Evolutionary conservation across 352 stramenopile species (phyloP), one percentile per base, ranked within the genome.

Genomic region (Peronosclerospora sorghi): DNA sequence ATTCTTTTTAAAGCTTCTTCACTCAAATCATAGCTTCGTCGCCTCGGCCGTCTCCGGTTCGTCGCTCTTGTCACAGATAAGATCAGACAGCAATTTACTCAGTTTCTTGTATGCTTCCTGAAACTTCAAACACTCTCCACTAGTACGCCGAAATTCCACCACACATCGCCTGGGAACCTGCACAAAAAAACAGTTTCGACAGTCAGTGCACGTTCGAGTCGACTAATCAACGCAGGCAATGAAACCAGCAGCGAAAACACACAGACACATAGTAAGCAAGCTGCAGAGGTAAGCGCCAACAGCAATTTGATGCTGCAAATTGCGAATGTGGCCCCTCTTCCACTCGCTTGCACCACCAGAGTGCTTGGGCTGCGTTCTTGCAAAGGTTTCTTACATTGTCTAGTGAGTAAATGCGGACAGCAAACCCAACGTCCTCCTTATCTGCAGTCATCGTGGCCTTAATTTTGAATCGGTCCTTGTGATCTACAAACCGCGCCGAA

Each of bases 381-480:
- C 43, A 59, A 41, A 32, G 18, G 36, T 45, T 48, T 32, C 74
- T 69, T n/a, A n/a, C n/a, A n/a, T n/a, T n/a, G n/a, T n/a, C n/a
- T n/a, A n/a, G n/a, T n/a, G n/a, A n/a, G n/a, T n/a, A n/a, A n/a
- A n/a, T n/a, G n/a, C n/a, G n/a, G n/a, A n/a, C n/a, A n/a, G n/a
- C n/a, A n/a, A n/a, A 68, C 18, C 58, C 61, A 29, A 87, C 65
- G 26, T 73, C 65, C 35, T 78, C 65, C n/a, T 48, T 48, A 10
- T 60, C 45, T 36, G 26, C 19, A 51, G 67, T 52, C 59, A 85
- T 68, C 39, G 50, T 62, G n/a, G 51, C 72, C 59, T 85, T 85
- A 35, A 62, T 85, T 66, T 87, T 85, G 40, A 87, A 87, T 4
- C 70, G 61, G 28, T 73, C 63, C 43, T 80, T 79, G 54, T 75